Percentiles rank a stretch among this genome's conserved stretches.
phyloP scores from a whole-genome alignment of 2,329 filamentous ascomycete genomes.

The Verticillium nubilum region DNA sequence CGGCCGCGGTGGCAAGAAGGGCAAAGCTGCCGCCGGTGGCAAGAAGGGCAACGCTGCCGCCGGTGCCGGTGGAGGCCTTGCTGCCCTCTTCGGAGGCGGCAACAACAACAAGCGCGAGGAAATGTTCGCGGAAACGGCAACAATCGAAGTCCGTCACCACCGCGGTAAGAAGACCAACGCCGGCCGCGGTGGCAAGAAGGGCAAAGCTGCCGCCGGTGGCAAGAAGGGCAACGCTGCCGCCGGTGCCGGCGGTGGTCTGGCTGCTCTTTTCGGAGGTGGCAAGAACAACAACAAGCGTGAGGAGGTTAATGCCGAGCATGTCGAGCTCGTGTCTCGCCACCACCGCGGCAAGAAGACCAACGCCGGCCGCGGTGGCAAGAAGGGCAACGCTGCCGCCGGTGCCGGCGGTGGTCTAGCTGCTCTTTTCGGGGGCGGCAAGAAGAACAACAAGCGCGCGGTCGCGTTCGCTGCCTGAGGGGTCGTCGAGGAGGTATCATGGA shows the following conservation, averaged over 20 bases:
- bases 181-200: neutral
- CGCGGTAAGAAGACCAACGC: slow-evolving; percentile 1
- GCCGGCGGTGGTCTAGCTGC: neutral
- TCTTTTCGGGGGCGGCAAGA: neutral
- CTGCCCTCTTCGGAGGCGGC: neutral
- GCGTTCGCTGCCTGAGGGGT: neutral
- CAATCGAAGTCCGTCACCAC: neutral
- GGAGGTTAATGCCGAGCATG: neutral
- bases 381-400: neutral
- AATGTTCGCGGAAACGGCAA: neutral
- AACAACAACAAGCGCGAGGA: slow-evolving; percentile 1
- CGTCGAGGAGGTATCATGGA: neutral
- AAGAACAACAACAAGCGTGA: neutral
- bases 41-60: neutral
- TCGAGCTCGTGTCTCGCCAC: neutral
- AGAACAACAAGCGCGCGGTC: slow-evolving; percentile 1
- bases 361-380: neutral
- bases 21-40: neutral
- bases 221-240: neutral
- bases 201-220: neutral
- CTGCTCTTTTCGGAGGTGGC: neutral
- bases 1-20: neutral
- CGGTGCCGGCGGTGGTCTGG: neutral
- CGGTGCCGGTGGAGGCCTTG: neutral
- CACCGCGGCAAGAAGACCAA: slow-evolving; percentile 1